Evolutionary conservation across 1,139 yeast genomes (phyloP), one percentile per base, ranked within the genome.

Genomic region (Geotrichum restrictum): DNA sequence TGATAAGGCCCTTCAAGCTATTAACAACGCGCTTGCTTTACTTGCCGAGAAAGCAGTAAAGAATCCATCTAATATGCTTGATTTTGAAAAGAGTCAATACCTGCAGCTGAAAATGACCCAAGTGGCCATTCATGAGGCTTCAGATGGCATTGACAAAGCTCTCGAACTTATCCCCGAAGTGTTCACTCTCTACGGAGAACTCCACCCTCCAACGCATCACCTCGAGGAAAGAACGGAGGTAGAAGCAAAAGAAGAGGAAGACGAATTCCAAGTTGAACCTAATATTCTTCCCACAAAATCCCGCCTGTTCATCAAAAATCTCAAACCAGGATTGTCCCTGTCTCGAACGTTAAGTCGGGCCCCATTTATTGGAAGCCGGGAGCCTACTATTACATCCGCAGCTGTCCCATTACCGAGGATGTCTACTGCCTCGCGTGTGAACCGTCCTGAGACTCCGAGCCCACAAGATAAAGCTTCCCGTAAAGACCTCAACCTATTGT

Each of bases 31-130:
- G 1, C 55, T 75, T 2, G 67, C 59, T 7, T 52, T 58, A 27
- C 37, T 64, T 13, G 53, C 52, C 24, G 38, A 57, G 10, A 54
- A 44, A 29, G 37, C 54, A 19, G 52, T 37, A 60, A 50, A 68
- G 68, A 27, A 57, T 67, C 60, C 60, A 54, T 11, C 67, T 62
- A 22, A 56, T 41, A 43, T 50, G 8, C 57, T 54, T 29, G 32
- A 39, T 42, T 19, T 60, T 74, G 5, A 54, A 65, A 4, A 67
- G 68, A 43, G 74, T 75, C 52, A 83, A 80, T 62, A 56, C 79
- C 65, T 88, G 31, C 88, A 87, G 64, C 73, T 88, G 63, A 86
- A 86, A 62, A 74, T 86, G 67, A 84, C 96, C 0, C 89, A 85
- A 60, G 69, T 88, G 49, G 83, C 91, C 2, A 74, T 88, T 14